These are phyloP conservation scores for Trichophyton rubrum DNA, from an alignment of 2,329 filamentous ascomycete genomes.

Conservation along the genomic window DNA sequence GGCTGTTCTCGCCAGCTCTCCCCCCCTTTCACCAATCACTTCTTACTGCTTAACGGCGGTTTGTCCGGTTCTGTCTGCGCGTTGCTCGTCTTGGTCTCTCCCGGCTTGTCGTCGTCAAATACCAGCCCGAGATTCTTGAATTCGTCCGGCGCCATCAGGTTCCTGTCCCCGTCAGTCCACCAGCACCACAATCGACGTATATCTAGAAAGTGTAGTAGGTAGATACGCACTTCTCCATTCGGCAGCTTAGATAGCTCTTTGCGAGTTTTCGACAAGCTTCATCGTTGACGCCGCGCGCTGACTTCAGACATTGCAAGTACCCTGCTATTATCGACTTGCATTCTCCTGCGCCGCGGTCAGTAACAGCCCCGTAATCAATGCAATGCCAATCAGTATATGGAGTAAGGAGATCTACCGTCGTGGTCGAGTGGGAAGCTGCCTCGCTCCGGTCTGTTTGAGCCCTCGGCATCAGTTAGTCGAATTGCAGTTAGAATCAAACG, in stretches of 20 bases:
- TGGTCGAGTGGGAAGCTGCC: constrained; percentile 96
- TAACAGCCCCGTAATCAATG: no score
- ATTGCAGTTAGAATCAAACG: background rate
- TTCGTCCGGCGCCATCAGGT: constrained; percentile 90
- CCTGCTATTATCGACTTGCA: constrained; percentile 79
- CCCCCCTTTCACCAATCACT: background rate
- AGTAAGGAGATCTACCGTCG: constrained; percentile 43
- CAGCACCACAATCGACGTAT: background rate
- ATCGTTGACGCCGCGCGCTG: constrained; percentile 70
- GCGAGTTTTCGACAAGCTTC: constrained; percentile 72
- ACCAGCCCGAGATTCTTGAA: constrained; percentile 85
- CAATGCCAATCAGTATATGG: background rate
- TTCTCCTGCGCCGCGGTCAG: constrained; percentile 49
- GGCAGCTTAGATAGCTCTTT: constrained; percentile 77
- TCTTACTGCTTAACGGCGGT: background rate
- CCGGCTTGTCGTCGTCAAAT: constrained; percentile 29
- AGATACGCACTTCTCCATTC: constrained; percentile 73
- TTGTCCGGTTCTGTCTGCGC: background rate
- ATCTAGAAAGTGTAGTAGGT: background rate
- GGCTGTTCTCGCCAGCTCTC: background rate
- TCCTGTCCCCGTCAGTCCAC: constrained; percentile 39
- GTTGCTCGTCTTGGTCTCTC: background rate
- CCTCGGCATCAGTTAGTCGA: background rate
- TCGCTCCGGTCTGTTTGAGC: constrained; percentile 57
- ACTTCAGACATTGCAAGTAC: constrained; percentile 81